Evolutionary conservation across 192 early-diverging fungal genomes (phyloP), one percentile per base, ranked within the genome.

Genomic region (Coemansia sp.): DNA sequence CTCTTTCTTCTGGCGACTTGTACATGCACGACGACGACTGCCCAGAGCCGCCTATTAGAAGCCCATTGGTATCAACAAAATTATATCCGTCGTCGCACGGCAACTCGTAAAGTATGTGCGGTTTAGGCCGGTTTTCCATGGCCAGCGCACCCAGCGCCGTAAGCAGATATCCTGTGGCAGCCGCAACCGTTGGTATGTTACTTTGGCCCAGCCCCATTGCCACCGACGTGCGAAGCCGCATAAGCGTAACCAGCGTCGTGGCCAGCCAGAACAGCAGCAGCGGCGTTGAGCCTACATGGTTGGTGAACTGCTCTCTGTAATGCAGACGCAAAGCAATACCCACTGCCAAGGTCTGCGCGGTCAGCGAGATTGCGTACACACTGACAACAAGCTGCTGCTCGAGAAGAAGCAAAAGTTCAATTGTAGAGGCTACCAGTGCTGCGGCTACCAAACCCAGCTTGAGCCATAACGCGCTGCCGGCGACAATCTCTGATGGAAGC

Each of bases 1-100:
- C 90, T 8, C 79, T 86, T 20, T 88, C 89, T 69, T 97, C 95
- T 5, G 95, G 56, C 59, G 75, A 77, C 69, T 61, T 53, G 43
- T 68, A 61, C 11, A 51, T 35, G 41, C 43, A 7, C 36, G 39
- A 58, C 14, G 17, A 18, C 17, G 39, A 28, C 22, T 28, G 22
- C 22, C 0, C 22, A 28, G 22, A 28, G 22, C 22, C 22, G 22
- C 22, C 22, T 1, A 28, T 1, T 28, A 1, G 0, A 28, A 28
- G 22, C 22, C 0, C 22, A 28, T 28, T 1, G 22, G 0, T 28
- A 28, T 28, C 22, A 28, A 1, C 22, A 1, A 28, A 28, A 28
- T 38, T 22, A 56, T 48, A 0, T 5, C 5, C 14, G 5, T 15
- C 12, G 4, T 15, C 17, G 5, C 1, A 8, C 9, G 45, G 8